Evolutionary conservation across 768 basidiomycete genomes (phyloP).

Genomic region (Agaricus sinodeliciosus): DNA sequence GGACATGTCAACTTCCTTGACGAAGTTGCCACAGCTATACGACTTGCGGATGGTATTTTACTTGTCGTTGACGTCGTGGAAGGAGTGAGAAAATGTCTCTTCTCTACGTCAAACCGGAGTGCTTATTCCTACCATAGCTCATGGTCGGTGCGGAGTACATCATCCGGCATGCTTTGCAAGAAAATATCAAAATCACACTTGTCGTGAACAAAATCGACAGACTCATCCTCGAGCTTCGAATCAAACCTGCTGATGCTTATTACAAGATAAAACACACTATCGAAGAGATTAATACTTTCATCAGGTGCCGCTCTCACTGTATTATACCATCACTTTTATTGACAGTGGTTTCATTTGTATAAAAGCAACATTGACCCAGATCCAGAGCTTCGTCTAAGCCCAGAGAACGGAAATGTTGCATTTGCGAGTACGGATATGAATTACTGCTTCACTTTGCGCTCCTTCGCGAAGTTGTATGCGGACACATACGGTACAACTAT

Average conservation of each 20-base stretch:
- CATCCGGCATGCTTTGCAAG: slow-evolving; percentile 85
- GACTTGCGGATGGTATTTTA: slow-evolving; percentile 85
- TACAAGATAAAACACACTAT: slow-evolving; percentile 99
- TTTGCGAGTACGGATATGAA: slow-evolving; percentile 97
- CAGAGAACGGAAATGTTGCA: slow-evolving; percentile 93
- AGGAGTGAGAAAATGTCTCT: slow-evolving; percentile 57
- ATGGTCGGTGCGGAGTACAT: slow-evolving; percentile 91
- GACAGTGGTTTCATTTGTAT: slow-evolving; percentile 4
- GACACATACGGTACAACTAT: slow-evolving; percentile 71
- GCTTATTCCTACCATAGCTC: slow-evolving; percentile 39
- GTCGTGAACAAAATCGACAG: slow-evolving; percentile 98
- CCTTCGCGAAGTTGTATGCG: slow-evolving; percentile 95
- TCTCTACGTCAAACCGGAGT: slow-evolving; percentile 8
- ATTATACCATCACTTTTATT: not conserved
- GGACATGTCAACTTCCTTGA: slow-evolving; percentile 99
- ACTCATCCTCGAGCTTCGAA: slow-evolving; percentile 90
- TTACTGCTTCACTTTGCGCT: slow-evolving; percentile 93
- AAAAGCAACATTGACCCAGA: slow-evolving; percentile 78
- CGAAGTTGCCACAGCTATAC: slow-evolving; percentile 84
- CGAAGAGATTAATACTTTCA: slow-evolving; percentile 95
- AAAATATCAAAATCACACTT: slow-evolving; percentile 83
- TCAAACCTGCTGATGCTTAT: slow-evolving; percentile 94
- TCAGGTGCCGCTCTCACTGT: slow-evolving; percentile 51
- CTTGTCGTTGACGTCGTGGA: slow-evolving; percentile 98
- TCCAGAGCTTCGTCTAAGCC: slow-evolving; percentile 82